Evolutionary conservation across 495 filamentous ascomycete genomes (phyloP).

Genomic region (Terfezia claveryi): DNA sequence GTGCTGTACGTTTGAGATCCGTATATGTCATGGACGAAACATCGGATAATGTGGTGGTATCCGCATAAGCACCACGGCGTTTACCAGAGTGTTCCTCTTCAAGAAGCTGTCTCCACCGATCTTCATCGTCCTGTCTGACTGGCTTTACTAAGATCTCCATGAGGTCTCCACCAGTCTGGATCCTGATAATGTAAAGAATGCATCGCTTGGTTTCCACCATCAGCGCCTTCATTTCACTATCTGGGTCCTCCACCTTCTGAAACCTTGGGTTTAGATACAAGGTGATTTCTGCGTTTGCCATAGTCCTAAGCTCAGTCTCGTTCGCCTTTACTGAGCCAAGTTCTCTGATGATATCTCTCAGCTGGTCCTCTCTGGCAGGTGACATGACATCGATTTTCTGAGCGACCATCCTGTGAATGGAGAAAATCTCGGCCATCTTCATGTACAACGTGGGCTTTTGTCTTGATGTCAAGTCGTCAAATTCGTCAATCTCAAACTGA

Average conservation of each 20-base stretch:
- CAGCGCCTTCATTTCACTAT: conserved; percentile 70
- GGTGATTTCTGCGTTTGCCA: conserved; percentile 73
- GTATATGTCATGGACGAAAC: conserved; percentile 70
- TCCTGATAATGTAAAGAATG: conserved; percentile 90
- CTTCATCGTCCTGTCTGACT: conserved; percentile 66
- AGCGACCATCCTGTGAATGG: conserved; percentile 74
- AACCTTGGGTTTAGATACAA: conserved; percentile 80
- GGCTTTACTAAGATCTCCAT: conserved; percentile 89
- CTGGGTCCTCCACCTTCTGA: conserved; percentile 76
- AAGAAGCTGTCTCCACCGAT: conserved; percentile 63
- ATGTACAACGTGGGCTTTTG: conserved; percentile 94
- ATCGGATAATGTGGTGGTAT: conserved; percentile 64
- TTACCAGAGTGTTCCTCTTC: conserved; percentile 59
- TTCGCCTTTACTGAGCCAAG: conserved; percentile 89
- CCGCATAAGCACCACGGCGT: conserved; percentile 69
- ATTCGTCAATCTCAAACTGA: conserved; percentile 94
- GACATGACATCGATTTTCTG: conserved; percentile 55
- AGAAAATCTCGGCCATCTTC: conserved; percentile 94
- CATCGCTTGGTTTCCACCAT: conserved; percentile 98
- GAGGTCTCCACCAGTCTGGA: conserved; percentile 77
- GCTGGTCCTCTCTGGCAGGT: conserved; percentile 58
- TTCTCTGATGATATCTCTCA: conserved; percentile 79
- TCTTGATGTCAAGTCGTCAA: conserved; percentile 89
- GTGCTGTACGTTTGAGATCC: conserved; percentile 72
- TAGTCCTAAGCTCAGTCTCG: conserved; percentile 72